These are phyloP conservation scores for Microthlaspi erraticum DNA, from an alignment of 345 rosid species.

Conservation along the genomic window DNA sequence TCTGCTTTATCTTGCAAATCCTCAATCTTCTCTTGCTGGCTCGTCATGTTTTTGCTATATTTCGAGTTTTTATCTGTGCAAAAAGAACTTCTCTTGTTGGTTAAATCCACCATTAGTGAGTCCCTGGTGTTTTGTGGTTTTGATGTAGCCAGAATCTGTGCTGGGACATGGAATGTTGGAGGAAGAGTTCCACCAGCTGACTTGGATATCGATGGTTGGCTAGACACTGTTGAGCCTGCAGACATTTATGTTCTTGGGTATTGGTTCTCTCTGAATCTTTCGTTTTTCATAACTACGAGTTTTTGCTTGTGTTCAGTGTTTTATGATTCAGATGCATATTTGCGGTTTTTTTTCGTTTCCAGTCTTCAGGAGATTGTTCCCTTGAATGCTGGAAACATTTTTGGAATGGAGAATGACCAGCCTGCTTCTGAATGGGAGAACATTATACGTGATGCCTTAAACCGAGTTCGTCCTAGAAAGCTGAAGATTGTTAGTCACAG, in stretches of 20 bases:
- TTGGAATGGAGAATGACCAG: constrained; percentile 83
- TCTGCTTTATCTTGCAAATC: constrained; percentile 20
- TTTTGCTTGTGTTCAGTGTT: neutral
- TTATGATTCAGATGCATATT: constrained; percentile 9
- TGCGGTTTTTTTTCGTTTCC: constrained; percentile 25
- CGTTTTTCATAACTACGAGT: neutral
- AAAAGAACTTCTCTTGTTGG: constrained; percentile 31
- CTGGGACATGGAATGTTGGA: constrained; percentile 87
- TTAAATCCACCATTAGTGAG: neutral
- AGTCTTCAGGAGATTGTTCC: constrained; percentile 97
- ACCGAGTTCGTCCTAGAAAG: constrained; percentile 55
- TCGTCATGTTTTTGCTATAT: neutral
- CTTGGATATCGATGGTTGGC: constrained; percentile 81
- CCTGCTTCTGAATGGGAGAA: constrained; percentile 85
- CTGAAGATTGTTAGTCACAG: constrained; percentile 68
- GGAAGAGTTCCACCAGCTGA: constrained; percentile 71
- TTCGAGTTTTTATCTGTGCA: neutral
- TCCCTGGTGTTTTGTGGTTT: constrained; percentile 27
- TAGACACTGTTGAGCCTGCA: constrained; percentile 70
- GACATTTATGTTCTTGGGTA: constrained; percentile 85
- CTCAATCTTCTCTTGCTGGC: neutral
- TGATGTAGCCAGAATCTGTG: constrained; percentile 55
- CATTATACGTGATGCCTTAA: constrained; percentile 71
- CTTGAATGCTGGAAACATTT: constrained; percentile 81
- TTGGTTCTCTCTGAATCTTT: neutral